These are phyloP conservation scores for Calonectria multiphialidica DNA, from an alignment of 2,329 filamentous ascomycete genomes.

Conservation along the genomic window DNA sequence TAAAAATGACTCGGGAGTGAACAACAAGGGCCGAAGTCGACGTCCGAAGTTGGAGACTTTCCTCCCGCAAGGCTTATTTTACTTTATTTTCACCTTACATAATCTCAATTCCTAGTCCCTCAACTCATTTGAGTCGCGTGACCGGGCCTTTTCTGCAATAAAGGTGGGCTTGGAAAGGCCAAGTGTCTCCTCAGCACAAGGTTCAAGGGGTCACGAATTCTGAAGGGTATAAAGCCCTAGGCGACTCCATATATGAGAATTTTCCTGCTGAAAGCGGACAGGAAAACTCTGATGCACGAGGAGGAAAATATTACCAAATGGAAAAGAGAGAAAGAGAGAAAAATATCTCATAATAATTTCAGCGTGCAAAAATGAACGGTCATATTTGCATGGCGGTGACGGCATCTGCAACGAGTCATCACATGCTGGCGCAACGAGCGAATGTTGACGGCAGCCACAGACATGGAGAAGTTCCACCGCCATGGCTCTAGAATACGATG, in stretches of 20 bases:
- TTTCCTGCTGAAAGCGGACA: background rate
- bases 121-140: background rate
- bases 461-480: background rate
- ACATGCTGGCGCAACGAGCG: background rate
- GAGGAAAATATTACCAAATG: background rate
- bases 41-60: background rate
- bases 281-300: background rate
- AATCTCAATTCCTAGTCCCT: background rate
- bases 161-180: background rate
- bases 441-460: background rate
- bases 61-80: background rate
- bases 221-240: background rate
- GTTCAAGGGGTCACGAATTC: background rate
- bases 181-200: background rate
- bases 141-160: no score
- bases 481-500: background rate
- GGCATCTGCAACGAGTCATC: slow-evolving; percentile 1
- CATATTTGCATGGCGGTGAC: background rate
- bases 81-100: background rate
- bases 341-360: background rate
- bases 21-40: background rate
- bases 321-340: background rate
- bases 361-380: background rate
- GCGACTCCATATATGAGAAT: background rate
- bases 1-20: background rate